Percentiles rank a stretch among this genome's conserved stretches.
phyloP scores from a whole-genome alignment of 495 filamentous ascomycete genomes.

The Parachaetomium inaequale region DNA sequence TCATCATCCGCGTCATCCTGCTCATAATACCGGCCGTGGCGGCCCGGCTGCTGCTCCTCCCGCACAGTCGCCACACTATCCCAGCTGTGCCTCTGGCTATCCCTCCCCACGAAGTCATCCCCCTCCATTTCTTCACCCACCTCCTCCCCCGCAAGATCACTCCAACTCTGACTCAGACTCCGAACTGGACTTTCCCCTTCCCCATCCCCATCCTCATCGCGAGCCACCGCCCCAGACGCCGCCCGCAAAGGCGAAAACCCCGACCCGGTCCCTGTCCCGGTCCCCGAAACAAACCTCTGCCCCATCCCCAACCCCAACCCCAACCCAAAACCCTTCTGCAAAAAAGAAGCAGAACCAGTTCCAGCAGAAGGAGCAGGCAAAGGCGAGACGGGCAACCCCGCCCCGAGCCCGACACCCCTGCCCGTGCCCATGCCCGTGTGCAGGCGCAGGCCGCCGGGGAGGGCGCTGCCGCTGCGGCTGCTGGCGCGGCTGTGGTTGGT shows the following conservation, averaged over 20 bases:
- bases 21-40: neutral
- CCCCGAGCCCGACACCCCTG: constrained; percentile 5
- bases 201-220: neutral
- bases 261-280: neutral
- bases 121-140: neutral
- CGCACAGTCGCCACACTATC: neutral
- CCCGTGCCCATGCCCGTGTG: constrained; percentile 9
- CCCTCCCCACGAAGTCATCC: neutral
- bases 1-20: constrained; percentile 17
- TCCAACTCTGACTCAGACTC: neutral
- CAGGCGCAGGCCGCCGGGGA: constrained; percentile 7
- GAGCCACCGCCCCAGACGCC: too few species aligned
- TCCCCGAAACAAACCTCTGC: neutral
- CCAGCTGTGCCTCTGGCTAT: neutral
- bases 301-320: neutral
- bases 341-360: too few species aligned
- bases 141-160: neutral
- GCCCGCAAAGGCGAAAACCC: neutral
- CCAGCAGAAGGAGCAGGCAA: neutral
- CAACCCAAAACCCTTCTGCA: neutral
- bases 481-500: neutral
- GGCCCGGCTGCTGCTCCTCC: neutral
- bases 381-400: neutral
- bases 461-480: neutral
- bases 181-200: neutral